These are phyloP conservation scores for Nakaseomyces glabratus DNA, from an alignment of 1,139 yeast species.

Conservation along the genomic window DNA sequence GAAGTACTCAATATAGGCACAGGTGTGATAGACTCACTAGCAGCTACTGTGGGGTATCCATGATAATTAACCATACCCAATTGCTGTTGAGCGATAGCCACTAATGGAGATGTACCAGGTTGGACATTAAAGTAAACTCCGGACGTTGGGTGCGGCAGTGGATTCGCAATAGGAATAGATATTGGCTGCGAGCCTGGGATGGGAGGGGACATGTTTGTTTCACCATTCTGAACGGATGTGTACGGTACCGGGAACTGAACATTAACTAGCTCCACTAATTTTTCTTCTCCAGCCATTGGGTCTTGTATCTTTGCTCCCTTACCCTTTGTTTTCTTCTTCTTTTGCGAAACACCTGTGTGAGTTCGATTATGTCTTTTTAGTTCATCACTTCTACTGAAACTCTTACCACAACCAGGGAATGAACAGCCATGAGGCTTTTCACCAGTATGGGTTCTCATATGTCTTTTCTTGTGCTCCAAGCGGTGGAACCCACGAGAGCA, in stretches of 20 bases:
- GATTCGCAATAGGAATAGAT: slow-evolving; percentile 3
- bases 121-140: not conserved
- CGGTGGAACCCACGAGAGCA: slow-evolving; percentile 91
- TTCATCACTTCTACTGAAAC: slow-evolving; percentile 83
- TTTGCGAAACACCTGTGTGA: slow-evolving; percentile 36
- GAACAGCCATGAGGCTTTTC: slow-evolving; percentile 88
- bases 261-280: not conserved
- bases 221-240: not conserved
- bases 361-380: slow-evolving; percentile 82
- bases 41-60: not conserved
- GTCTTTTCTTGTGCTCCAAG: slow-evolving; percentile 89
- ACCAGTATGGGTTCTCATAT: slow-evolving; percentile 91
- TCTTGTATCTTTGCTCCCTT: not conserved
- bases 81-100: slow-evolving; percentile 6
- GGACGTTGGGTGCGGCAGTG: slow-evolving; percentile 5
- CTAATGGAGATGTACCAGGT: slow-evolving; percentile 4
- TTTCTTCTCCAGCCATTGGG: not conserved
- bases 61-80: slow-evolving; percentile 2
- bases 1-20: slow-evolving; percentile 6
- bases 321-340: slow-evolving; percentile 10
- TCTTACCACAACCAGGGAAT: slow-evolving; percentile 78
- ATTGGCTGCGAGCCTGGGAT: not conserved
- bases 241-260: not conserved
- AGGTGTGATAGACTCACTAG: not conserved
- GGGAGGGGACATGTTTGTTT: not conserved